phyloP scores from a whole-genome alignment of 371 early-diverging fungal genomes.

The Mucor plumbeus region DNA sequence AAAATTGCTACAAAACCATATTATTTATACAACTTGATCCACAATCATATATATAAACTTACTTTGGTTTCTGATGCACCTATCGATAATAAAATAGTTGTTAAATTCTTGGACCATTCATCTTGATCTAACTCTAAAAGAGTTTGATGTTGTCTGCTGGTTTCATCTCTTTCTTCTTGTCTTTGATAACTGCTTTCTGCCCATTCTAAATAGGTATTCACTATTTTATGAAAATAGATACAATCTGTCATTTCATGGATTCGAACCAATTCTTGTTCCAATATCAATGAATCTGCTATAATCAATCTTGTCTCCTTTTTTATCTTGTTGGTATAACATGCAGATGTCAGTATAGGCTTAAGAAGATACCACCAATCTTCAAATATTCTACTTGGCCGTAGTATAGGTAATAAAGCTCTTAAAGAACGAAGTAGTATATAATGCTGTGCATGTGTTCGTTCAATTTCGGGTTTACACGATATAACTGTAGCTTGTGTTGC shows the following conservation, averaged over 20 bases:
- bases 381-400: constrained; percentile 39
- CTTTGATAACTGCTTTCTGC: constrained; percentile 34
- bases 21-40: neutral
- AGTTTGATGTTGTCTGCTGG: constrained; percentile 36
- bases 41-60: neutral
- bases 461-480: constrained; percentile 32
- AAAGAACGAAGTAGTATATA: constrained; percentile 41
- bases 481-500: constrained; percentile 23
- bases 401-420: constrained; percentile 40
- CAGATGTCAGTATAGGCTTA: constrained; percentile 37
- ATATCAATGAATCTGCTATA: constrained; percentile 39
- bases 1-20: constrained; percentile 46
- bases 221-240: constrained; percentile 32
- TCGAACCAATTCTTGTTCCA: constrained; percentile 33
- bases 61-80: constrained; percentile 56
- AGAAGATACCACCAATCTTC: constrained; percentile 41
- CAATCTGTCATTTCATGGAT: constrained; percentile 13
- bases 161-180: constrained; percentile 30
- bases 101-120: constrained; percentile 52
- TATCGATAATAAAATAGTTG: constrained; percentile 36
- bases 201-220: constrained; percentile 43
- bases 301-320: constrained; percentile 42
- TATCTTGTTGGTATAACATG: constrained; percentile 43
- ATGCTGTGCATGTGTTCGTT: constrained; percentile 40
- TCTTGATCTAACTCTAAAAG: constrained; percentile 50